Base-by-base conservation (phyloP, 1,139 yeast genomes). In the Scheffersomyces stambukii region DNA sequence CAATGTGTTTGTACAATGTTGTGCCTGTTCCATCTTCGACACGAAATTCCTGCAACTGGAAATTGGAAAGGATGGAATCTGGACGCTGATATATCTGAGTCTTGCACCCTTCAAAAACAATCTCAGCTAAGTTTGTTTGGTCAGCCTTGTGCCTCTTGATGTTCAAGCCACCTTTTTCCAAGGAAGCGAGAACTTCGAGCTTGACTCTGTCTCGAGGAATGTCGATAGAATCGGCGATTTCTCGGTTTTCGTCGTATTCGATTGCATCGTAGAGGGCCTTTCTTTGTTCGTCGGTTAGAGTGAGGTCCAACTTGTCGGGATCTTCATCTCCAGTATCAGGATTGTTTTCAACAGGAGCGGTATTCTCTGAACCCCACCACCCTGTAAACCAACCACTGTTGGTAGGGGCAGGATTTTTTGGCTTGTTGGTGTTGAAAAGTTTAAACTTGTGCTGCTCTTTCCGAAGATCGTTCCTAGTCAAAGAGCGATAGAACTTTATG, bases 221-320 rank as follows among this genome's bases (percentile, higher is more conserved):
- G 39, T 81, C 82, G 8, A 81, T 61, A 1, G 79, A 58, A 10
- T 74, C 74, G 1, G 65, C 41, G 0, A 75, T 46, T 0, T 72
- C 70, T 31, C 73, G 67, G 16, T 74, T 63, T 38, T 88, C 96
- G 45, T 88, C 85, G 59, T 82, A 89, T 38, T 89, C 99, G 40
- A 93, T 91, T 0, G 96, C 95, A 38, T 86, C 95, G 49, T 86
- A 89, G 10, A 91, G 67, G 32, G 93, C 98, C 49, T 86, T 68
- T 39, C 80, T 64, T 44, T 83, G 91, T 37, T 80, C 86, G 14
- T 79, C 83, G 7, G 60, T 47, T 23, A 67, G 47, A 2, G 77
- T 64, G 43, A 81, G 57, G n/a, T 54, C 55, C 33, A 25, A 42
- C 11, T 36, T 17, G 13, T 26, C 47, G 19, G 47, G 29, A 13